Evolutionary conservation across 768 basidiomycete species (phyloP), one percentile per base, ranked within the genome.

Genomic region (Paxillus rubicundulus): DNA sequence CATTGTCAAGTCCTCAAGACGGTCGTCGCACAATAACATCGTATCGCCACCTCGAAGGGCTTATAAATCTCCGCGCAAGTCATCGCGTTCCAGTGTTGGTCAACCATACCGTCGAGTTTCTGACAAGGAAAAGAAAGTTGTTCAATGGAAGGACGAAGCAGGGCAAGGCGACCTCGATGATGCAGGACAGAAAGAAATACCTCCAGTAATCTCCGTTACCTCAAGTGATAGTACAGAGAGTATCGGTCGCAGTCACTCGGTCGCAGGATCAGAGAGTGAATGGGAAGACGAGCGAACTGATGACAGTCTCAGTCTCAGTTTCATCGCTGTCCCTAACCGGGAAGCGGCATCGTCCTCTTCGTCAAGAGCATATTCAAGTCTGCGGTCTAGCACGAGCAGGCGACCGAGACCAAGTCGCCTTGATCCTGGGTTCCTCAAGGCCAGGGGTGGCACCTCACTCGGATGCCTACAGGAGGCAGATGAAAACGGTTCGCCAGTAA

Each of bases 281-380:
- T 92, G 91, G 90, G 90, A 92, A 69, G 89, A 92, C 63, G 89
- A 92, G 63, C 87, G 81, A 71, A 89, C 87, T 1, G 89, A 93
- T 8, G 89, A 89, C 45, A 89, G 86, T 63, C 63, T 87, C 60
- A 81, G 75, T 57, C 52, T 84, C 54, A 83, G 77, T 64, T 77
- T 82, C 63, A 55, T 73, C 50, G 71, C 79, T 6, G 49, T 54
- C 49, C 51, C 58, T 38, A 47, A 45, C 17, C 54, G 21, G 20
- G 41, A 33, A 17, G 47, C 50, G 40, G 53, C 45, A 9, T 17
- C 57, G 14, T 65, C 71, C n/a, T 73, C 75, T 14, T 72, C 78
- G 28, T 67, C 65, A 14, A 59, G 62, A 50, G 37, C 41, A n/a
- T 49, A 52, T 45, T 59, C 54, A 30, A 55, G 43, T 51, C 50